These are phyloP conservation scores for Naematelia encephala DNA, from an alignment of 768 basidiomycete genomes.

Conservation along the genomic window DNA sequence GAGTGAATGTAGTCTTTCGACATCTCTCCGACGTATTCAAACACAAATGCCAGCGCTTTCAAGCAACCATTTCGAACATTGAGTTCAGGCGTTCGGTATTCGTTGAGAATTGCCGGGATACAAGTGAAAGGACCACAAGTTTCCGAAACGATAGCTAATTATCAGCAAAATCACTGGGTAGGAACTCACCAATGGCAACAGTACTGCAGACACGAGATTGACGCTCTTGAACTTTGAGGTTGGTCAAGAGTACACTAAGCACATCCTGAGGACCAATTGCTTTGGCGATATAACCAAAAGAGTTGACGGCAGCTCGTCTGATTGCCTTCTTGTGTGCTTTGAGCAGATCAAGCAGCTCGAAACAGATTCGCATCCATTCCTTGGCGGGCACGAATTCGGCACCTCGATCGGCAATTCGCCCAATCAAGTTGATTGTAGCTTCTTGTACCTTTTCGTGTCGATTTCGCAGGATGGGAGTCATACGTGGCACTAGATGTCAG, in stretches of 20 bases:
- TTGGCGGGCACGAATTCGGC: conserved; percentile 97
- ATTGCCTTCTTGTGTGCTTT: conserved; percentile 99
- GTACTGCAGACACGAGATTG: conserved; percentile 98
- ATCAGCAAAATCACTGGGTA: not conserved
- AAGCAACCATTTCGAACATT: conserved; percentile 99
- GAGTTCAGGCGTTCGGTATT: conserved; percentile 95
- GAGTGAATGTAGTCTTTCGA: conserved; percentile 91
- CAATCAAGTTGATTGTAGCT: conserved; percentile 98
- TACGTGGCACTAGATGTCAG: conserved; percentile 79
- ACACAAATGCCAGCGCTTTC: conserved; percentile 96
- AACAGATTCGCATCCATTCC: conserved; percentile 99
- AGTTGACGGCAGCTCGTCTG: conserved; percentile 97
- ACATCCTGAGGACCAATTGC: conserved; percentile 99
- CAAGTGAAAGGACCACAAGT: conserved; percentile 73
- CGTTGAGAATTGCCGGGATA: conserved; percentile 96
- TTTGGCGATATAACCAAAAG: conserved; percentile 99
- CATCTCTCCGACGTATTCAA: conserved; percentile 99
- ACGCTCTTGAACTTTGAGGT: conserved; percentile 95
- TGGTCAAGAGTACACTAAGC: conserved; percentile 88
- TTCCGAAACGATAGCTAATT: conserved; percentile 57
- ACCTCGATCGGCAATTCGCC: conserved; percentile 98
- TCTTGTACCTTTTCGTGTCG: conserved; percentile 99
- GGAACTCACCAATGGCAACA: conserved; percentile 73
- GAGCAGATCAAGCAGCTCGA: conserved; percentile 90
- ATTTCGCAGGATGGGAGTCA: conserved; percentile 99